A percentile compares a stretch with the other conserved stretches of the same genome.
Evolutionary conservation across 129 eudicot species (phyloP).

Genomic region (Helichrysum umbraculigerum): DNA sequence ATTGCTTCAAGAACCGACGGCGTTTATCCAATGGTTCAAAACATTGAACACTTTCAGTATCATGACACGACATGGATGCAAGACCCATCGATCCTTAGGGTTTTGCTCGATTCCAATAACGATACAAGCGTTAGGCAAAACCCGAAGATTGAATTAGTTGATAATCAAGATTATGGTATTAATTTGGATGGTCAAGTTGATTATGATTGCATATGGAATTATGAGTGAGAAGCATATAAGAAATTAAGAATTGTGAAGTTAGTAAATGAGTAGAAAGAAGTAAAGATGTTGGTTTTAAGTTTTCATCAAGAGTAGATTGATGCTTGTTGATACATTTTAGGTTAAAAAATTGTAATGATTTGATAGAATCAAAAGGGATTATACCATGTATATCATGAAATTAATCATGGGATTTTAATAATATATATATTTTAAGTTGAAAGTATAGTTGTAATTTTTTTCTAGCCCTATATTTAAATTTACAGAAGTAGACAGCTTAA

Average conservation of each 20-base stretch:
- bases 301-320: slow-evolving; percentile 17
- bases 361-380: slow-evolving; percentile 34
- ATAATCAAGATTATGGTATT: slow-evolving; percentile 41
- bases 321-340: slow-evolving; percentile 34
- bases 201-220: slow-evolving; percentile 69
- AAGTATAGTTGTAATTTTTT: not conserved
- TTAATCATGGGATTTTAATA: slow-evolving; percentile 26
- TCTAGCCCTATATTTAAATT: not conserved
- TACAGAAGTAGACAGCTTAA: not conserved
- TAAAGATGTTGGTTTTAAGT: slow-evolving; percentile 11
- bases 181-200: slow-evolving; percentile 48
- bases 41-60: slow-evolving; percentile 31
- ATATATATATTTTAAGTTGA: slow-evolving; percentile 9
- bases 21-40: slow-evolving; percentile 30
- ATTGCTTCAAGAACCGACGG: slow-evolving; percentile 26
- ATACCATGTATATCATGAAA: slow-evolving; percentile 35
- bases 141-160: slow-evolving; percentile 39
- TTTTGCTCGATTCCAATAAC: slow-evolving; percentile 41
- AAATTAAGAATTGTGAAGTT: slow-evolving; percentile 8
- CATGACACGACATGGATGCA: slow-evolving; percentile 53
- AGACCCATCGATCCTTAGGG: slow-evolving; percentile 54
- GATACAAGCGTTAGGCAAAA: slow-evolving; percentile 25
- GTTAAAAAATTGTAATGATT: slow-evolving; percentile 27
- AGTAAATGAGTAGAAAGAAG: slow-evolving; percentile 16
- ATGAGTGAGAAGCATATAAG: slow-evolving; percentile 31